A percentile compares a stretch with the other conserved stretches of the same genome.
Evolutionary conservation across 1,139 yeast species (phyloP).

Genomic region (Blastobotrys elegans): DNA sequence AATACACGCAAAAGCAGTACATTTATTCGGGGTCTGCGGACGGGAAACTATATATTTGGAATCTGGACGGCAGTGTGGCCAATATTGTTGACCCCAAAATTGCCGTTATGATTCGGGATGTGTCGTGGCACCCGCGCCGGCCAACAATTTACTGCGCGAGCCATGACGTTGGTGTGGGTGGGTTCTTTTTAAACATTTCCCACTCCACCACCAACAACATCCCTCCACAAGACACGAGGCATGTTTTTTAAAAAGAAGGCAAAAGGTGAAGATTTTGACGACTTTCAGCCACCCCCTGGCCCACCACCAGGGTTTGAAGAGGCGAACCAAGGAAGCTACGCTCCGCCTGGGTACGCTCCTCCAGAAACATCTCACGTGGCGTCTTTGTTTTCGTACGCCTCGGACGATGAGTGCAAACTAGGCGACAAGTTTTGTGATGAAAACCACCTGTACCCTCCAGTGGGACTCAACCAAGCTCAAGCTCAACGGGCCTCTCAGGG

Average conservation of each 20-base stretch:
- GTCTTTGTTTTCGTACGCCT: conserved; percentile 22
- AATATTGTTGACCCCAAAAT: conserved; percentile 15
- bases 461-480: conserved; percentile 13
- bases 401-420: conserved; percentile 23
- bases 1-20: conserved; percentile 27
- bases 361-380: conserved; percentile 18
- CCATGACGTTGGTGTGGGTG: not conserved
- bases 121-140: conserved; percentile 23
- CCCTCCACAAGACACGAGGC: not conserved
- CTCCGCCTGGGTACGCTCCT: conserved; percentile 20
- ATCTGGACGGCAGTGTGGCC: conserved; percentile 29
- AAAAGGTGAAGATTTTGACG: conserved; percentile 3
- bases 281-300: conserved; percentile 3
- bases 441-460: conserved; percentile 18
- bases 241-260: not conserved
- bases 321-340: not conserved
- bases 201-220: not conserved
- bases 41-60: conserved; percentile 32
- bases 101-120: conserved; percentile 14
- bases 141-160: conserved; percentile 22
- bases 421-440: conserved; percentile 22
- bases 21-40: conserved; percentile 33
- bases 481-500: conserved; percentile 5
- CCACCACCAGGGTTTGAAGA: conserved; percentile 13
- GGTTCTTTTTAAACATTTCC: not conserved